phyloP scores from a whole-genome alignment of 805 yeast genomes.

The Candida nemodendra region DNA sequence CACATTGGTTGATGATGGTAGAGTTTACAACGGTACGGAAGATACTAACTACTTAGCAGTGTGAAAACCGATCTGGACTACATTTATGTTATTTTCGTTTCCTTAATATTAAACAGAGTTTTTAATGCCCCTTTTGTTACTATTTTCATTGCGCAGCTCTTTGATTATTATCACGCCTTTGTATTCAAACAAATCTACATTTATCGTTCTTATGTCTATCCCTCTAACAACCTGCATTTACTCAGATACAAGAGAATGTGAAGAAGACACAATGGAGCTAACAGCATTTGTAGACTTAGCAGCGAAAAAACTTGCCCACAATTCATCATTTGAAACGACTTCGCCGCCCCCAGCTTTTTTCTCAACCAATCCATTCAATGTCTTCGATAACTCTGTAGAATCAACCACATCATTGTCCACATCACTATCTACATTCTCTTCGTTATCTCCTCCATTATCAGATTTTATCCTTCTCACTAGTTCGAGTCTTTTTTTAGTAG shows the following conservation, averaged over 20 bases:
- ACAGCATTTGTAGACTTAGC: constrained; percentile 26
- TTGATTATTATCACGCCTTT: not conserved
- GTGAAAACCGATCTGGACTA: too few relatives aligned
- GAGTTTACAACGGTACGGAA: constrained; percentile 65
- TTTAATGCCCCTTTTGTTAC: too few relatives aligned
- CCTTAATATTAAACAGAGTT: too few relatives aligned
- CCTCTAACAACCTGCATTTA: too few relatives aligned
- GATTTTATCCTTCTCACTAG: constrained; percentile 31
- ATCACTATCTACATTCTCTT: constrained; percentile 11
- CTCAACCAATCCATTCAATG: constrained; percentile 48
- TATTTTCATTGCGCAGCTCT: constrained; percentile 19
- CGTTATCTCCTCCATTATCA: constrained; percentile 10
- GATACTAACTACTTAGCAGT: constrained; percentile 60
- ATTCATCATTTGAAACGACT: constrained; percentile 52
- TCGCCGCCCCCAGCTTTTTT: constrained; percentile 53
- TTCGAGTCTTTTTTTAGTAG: constrained; percentile 59
- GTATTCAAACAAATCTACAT: too few relatives aligned
- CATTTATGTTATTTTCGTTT: too few relatives aligned
- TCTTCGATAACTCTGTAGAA: constrained; percentile 53
- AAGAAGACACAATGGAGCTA: constrained; percentile 7
- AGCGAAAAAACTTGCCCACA: constrained; percentile 62
- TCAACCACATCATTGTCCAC: constrained; percentile 46
- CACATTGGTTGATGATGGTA: constrained; percentile 63
- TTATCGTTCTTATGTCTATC: too few relatives aligned
- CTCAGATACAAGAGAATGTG: not conserved